Conservation (phyloP, 306 rosid species). For the Castanea crenata region DNA sequence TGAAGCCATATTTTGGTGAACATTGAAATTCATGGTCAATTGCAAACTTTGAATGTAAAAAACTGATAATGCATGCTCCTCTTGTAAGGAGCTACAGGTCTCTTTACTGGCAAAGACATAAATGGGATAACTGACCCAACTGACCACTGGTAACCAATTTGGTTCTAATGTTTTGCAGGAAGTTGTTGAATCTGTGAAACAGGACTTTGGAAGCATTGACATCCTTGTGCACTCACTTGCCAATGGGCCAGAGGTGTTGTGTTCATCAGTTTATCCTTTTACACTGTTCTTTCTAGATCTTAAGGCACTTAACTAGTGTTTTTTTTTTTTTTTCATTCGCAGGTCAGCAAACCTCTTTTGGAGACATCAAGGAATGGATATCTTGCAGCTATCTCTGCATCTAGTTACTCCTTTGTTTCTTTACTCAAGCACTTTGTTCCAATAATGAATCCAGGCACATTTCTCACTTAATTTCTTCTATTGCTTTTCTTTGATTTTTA, state of each 20-base stretch:
- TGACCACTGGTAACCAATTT: neutral
- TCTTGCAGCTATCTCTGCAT: conserved; percentile 94
- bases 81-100: neutral
- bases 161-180: conserved; percentile 50
- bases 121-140: neutral
- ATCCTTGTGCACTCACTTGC: conserved; percentile 98
- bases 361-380: conserved; percentile 96
- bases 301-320: conserved; percentile 1
- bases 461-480: conserved; percentile 7
- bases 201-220: conserved; percentile 91
- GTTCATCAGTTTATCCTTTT: neutral
- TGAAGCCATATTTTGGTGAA: neutral
- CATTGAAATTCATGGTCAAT: neutral
- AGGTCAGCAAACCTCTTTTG: conserved; percentile 86
- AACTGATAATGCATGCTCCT: neutral
- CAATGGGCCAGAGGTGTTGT: conserved; percentile 85
- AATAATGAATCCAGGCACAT: conserved; percentile 75
- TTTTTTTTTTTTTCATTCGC: conserved; percentile 9
- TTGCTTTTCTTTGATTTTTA: neutral
- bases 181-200: conserved; percentile 79
- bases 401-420: conserved; percentile 91
- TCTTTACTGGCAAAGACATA: neutral
- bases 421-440: conserved; percentile 88
- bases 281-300: neutral
- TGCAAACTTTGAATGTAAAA: conserved; percentile 1